A percentile compares a stretch with the other conserved stretches of the same genome.
phyloP scores from a whole-genome alignment of 306 rosid species.

The Rubus idaeus region DNA sequence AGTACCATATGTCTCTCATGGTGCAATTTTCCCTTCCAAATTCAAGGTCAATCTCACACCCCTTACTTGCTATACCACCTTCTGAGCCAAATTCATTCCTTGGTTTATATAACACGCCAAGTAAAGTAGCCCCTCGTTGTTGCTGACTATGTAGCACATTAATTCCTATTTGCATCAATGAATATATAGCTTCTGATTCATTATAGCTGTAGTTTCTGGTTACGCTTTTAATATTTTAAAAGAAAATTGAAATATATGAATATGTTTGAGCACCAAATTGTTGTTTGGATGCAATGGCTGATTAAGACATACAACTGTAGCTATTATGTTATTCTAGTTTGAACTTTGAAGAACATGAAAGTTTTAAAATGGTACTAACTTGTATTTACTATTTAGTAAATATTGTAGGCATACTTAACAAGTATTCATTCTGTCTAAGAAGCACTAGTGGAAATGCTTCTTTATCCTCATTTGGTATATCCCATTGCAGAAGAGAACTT shows the following conservation, averaged over 20 bases:
- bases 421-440: not conserved
- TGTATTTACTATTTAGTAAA: too few species aligned
- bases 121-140: too few species aligned
- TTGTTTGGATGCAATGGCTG: too few species aligned
- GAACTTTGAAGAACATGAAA: not conserved
- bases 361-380: not conserved
- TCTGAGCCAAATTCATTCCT: not conserved
- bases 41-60: not conserved
- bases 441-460: not conserved
- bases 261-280: not conserved
- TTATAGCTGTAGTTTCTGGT: constrained; percentile 13
- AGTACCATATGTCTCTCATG: not conserved
- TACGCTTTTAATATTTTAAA: not conserved
- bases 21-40: not conserved
- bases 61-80: not conserved
- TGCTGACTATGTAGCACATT: too few species aligned
- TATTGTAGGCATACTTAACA: not conserved
- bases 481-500: constrained; percentile 51
- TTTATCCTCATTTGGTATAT: constrained; percentile 55
- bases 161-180: too few species aligned
- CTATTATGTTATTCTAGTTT: too few species aligned
- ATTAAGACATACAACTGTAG: not conserved
- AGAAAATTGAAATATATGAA: not conserved
- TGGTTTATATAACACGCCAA: too few species aligned
- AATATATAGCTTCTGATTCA: not conserved